Evolutionary conservation across 2,329 filamentous ascomycete genomes (phyloP).

Genomic region (Zarea fungicola): DNA sequence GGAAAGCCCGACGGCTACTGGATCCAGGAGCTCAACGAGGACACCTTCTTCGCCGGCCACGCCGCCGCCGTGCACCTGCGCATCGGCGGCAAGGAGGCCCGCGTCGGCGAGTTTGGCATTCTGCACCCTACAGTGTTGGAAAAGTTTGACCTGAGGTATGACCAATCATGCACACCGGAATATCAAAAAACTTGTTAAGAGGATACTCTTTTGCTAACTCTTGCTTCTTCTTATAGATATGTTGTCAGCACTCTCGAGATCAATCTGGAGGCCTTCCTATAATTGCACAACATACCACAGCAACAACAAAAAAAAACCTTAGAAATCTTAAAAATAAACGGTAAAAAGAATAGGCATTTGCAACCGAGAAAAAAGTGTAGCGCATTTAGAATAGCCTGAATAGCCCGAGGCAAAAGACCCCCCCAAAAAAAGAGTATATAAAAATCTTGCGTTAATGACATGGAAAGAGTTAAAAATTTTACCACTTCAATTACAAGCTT

Average conservation of each 20-base stretch:
- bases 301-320: constrained; percentile 11
- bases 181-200: too few species aligned
- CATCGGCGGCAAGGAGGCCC: constrained; percentile 64
- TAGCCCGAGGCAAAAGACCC: too few species aligned
- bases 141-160: constrained; percentile 81
- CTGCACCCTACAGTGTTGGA: constrained; percentile 89
- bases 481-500: too few species aligned
- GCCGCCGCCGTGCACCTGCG: constrained; percentile 79
- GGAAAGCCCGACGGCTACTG: constrained; percentile 72
- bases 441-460: constrained; percentile 15
- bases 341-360: background rate
- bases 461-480: too few species aligned
- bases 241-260: constrained; percentile 92
- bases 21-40: constrained; percentile 87
- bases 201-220: constrained; percentile 21
- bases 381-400: constrained; percentile 5
- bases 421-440: constrained; percentile 11
- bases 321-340: background rate
- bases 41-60: constrained; percentile 88
- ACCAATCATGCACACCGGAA: too few species aligned
- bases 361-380: constrained; percentile 6
- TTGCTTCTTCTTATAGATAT: constrained; percentile 50
- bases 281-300: constrained; percentile 23
- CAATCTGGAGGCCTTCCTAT: constrained; percentile 91
- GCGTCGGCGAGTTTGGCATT: constrained; percentile 89